These are phyloP conservation scores for Iris pallida DNA, from an alignment of 116 monocot genomes.

Conservation along the genomic window DNA sequence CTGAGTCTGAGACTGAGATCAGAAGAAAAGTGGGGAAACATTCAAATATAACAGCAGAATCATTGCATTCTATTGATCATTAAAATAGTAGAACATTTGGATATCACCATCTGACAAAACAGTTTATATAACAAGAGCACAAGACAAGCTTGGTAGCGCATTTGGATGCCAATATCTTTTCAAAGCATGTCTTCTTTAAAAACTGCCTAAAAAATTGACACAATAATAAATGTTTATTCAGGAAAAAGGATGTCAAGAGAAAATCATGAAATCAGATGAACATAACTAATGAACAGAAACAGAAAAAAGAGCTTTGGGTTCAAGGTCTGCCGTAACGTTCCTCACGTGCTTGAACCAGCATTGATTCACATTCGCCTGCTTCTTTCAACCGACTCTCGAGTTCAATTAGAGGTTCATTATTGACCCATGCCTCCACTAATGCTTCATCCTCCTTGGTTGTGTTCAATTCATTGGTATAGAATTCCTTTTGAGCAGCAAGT, in stretches of 20 bases:
- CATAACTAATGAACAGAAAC: too few relatives aligned
- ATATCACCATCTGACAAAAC: too few relatives aligned
- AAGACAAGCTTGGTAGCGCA: slow-evolving; percentile 69
- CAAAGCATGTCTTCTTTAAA: slow-evolving; percentile 88
- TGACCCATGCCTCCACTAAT: slow-evolving; percentile 63
- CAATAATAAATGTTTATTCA: slow-evolving; percentile 3
- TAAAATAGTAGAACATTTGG: not conserved
- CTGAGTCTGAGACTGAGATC: too few relatives aligned
- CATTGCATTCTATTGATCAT: too few relatives aligned
- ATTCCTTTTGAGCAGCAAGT: slow-evolving; percentile 89
- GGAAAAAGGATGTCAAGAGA: too few relatives aligned
- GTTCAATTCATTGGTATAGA: slow-evolving; percentile 82
- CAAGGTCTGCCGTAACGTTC: too few relatives aligned
- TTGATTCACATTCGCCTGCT: slow-evolving; percentile 78
- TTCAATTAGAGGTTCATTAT: slow-evolving; percentile 34
- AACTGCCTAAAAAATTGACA: slow-evolving; percentile 46
- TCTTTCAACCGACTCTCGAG: slow-evolving; percentile 85
- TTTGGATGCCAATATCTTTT: slow-evolving; percentile 85
- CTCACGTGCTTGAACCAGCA: too few relatives aligned
- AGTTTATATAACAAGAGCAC: too few relatives aligned
- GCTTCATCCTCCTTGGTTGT: slow-evolving; percentile 93
- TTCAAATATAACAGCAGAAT: slow-evolving; percentile 9
- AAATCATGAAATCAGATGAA: too few relatives aligned
- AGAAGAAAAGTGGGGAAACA: too few relatives aligned
- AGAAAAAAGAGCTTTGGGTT: too few relatives aligned